These are phyloP conservation scores for Geotrichum phurueaensis DNA, from an alignment of 1,139 yeast genomes.

Conservation along the genomic window DNA sequence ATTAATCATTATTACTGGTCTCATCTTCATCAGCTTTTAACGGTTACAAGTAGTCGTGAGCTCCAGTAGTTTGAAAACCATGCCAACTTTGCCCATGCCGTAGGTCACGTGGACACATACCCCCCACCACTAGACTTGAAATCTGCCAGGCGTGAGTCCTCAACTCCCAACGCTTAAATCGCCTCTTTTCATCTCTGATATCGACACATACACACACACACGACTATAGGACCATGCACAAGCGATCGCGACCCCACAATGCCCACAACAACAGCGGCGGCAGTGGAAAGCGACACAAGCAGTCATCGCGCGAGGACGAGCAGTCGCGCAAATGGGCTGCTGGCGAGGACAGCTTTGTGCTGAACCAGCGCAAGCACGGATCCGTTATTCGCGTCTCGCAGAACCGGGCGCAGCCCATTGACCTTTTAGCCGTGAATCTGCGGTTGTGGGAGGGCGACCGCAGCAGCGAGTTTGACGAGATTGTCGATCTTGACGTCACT, in stretches of 20 bases:
- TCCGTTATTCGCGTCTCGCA: constrained; percentile 33
- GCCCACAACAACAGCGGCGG: neutral
- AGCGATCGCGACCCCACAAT: neutral
- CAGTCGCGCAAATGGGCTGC: constrained; percentile 30
- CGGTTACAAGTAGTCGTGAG: no score
- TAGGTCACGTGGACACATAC: no score
- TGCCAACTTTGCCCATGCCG: no score
- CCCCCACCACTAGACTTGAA: no score
- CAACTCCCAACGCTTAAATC: no score
- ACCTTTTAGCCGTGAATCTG: constrained; percentile 28
- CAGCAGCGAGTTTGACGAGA: constrained; percentile 20
- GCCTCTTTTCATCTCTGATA: no score
- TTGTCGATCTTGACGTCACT: constrained; percentile 23
- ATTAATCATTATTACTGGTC: no score
- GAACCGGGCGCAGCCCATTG: constrained; percentile 29
- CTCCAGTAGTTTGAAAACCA: no score
- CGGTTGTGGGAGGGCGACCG: constrained; percentile 23
- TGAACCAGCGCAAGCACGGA: constrained; percentile 32
- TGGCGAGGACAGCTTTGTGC: constrained; percentile 33
- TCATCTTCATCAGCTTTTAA: no score
- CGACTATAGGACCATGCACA: neutral
- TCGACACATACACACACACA: no score
- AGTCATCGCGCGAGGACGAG: constrained; percentile 21
- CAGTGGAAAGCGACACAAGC: constrained; percentile 7
- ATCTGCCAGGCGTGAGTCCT: no score